These are phyloP conservation scores for Suhomyces kunorum DNA, from an alignment of 1,139 yeast species.

Conservation along the genomic window DNA sequence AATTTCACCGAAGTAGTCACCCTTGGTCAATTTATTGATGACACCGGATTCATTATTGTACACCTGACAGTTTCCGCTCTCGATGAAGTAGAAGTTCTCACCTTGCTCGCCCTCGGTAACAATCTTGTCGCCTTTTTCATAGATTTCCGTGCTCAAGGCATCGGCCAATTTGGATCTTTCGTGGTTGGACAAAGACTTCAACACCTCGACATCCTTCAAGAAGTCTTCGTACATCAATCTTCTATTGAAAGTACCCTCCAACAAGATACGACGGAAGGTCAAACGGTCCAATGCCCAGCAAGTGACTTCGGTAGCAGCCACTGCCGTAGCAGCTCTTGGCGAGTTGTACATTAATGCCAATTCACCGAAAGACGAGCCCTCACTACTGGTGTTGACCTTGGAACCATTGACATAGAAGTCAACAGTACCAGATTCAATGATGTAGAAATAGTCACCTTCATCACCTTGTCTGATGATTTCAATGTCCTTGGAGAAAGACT, in stretches of 20 bases:
- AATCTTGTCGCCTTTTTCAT: slow-evolving; percentile 70
- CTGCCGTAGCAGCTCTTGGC: slow-evolving; percentile 95
- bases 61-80: slow-evolving; percentile 82
- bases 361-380: slow-evolving; percentile 94
- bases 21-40: slow-evolving; percentile 64
- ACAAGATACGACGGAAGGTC: slow-evolving; percentile 86
- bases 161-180: slow-evolving; percentile 93
- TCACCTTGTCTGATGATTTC: slow-evolving; percentile 90
- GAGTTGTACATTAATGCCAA: slow-evolving; percentile 96
- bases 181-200: slow-evolving; percentile 68
- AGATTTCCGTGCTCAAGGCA: slow-evolving; percentile 80
- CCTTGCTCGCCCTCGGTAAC: slow-evolving; percentile 90
- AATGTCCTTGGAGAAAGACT: slow-evolving; percentile 56
- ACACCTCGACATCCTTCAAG: slow-evolving; percentile 81
- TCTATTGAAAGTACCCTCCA: slow-evolving; percentile 88
- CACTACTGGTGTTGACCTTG: slow-evolving; percentile 71
- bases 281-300: slow-evolving; percentile 92
- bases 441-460: slow-evolving; percentile 92
- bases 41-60: slow-evolving; percentile 56
- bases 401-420: slow-evolving; percentile 76
- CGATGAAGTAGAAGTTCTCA: slow-evolving; percentile 87
- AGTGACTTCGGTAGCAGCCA: slow-evolving; percentile 65
- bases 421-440: slow-evolving; percentile 82
- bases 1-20: slow-evolving; percentile 95
- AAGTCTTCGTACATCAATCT: slow-evolving; percentile 89